Percentiles rank a stretch among this genome's conserved stretches.
Conservation (phyloP, 2,329 filamentous ascomycete genomes). For the Epichloe hybrida region DNA sequence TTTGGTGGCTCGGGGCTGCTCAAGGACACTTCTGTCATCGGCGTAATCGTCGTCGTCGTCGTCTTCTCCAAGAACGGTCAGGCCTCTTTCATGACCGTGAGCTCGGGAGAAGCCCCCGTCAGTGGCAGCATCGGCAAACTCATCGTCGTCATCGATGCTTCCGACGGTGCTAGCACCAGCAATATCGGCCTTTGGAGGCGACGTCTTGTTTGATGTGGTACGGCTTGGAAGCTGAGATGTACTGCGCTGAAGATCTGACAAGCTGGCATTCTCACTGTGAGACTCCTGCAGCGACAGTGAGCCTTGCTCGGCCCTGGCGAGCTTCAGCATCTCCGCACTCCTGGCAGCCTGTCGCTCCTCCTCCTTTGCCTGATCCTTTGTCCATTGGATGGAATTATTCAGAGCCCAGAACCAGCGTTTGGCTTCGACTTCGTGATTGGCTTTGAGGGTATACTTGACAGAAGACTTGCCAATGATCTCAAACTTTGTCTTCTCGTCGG, state of each 20-base stretch:
- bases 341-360: conserved; percentile 66
- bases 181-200: conserved; percentile 22
- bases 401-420: conserved; percentile 99
- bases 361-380: conserved; percentile 90
- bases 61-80: conserved; percentile 26
- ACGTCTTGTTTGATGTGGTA: conserved; percentile 13
- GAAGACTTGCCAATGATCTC: conserved; percentile 97
- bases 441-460: conserved; percentile 95
- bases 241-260: conserved; percentile 29
- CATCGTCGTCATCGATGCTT: conserved; percentile 41
- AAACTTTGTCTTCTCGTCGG: conserved; percentile 94
- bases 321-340: conserved; percentile 60
- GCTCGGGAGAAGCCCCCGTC: conserved; percentile 27
- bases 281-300: conserved; percentile 32
- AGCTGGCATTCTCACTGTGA: conserved; percentile 38
- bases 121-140: conserved; percentile 33
- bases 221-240: conserved; percentile 30
- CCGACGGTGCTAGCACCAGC: conserved; percentile 31
- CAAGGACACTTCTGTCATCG: conserved; percentile 63
- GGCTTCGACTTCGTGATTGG: conserved; percentile 94
- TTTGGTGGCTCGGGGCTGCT: conserved; percentile 61
- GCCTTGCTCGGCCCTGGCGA: conserved; percentile 66
- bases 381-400: conserved; percentile 97
- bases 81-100: conserved; percentile 21
- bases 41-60: conserved; percentile 46